phyloP scores from a whole-genome alignment of 108 stramenopile species.

The Cyclotella cryptica region DNA sequence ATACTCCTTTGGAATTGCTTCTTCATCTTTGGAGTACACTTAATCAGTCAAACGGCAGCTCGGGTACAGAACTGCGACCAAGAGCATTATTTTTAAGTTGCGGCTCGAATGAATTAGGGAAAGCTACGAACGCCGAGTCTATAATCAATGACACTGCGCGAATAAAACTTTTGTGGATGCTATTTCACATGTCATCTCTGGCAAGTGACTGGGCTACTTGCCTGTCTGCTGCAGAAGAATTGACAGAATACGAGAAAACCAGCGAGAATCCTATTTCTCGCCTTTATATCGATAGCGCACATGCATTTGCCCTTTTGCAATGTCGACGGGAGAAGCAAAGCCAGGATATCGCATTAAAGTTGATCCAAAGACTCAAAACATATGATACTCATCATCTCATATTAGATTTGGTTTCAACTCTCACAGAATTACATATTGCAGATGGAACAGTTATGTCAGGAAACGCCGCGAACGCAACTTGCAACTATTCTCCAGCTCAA shows the following conservation, averaged over 20 bases:
- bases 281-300: constrained; percentile 5
- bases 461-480: not conserved
- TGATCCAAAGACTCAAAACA: not conserved
- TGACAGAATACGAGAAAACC: not conserved
- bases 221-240: constrained; percentile 34
- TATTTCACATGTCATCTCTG: constrained; percentile 48
- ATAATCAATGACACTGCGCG: not conserved
- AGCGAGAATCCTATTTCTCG: not conserved
- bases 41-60: not conserved
- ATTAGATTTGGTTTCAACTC: not conserved
- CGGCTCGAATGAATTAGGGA: constrained; percentile 9
- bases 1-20: constrained; percentile 43
- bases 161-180: constrained; percentile 45
- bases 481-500: constrained; percentile 17
- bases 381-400: not conserved
- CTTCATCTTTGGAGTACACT: constrained; percentile 38
- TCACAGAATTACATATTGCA: constrained; percentile 35
- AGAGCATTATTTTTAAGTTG: constrained; percentile 22
- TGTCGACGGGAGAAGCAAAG: constrained; percentile 30
- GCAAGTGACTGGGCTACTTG: constrained; percentile 51
- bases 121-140: not conserved
- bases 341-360: not conserved
- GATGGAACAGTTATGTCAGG: constrained; percentile 29
- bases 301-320: constrained; percentile 50
- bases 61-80: constrained; percentile 9